Evolutionary conservation across 1,139 yeast species (phyloP).

Genomic region (Blastobotrys illinoisensis): DNA sequence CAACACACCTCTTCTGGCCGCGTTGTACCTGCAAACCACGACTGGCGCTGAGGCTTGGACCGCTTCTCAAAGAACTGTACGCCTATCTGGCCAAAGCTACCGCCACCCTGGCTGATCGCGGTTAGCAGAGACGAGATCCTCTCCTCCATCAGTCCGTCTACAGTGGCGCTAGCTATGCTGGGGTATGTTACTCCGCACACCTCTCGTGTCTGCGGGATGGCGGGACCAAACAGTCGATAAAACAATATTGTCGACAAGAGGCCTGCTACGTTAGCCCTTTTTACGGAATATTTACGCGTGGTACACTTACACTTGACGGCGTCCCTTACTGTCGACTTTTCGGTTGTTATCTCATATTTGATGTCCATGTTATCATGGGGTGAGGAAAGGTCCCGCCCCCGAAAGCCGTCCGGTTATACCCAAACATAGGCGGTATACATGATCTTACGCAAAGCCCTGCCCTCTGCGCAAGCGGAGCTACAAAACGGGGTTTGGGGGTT

Average conservation of each 20-base stretch:
- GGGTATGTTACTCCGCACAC: conserved; percentile 39
- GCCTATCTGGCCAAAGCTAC: conserved; percentile 20
- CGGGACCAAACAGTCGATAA: conserved; percentile 63
- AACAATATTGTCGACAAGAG: conserved; percentile 64
- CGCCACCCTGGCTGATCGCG: conserved; percentile 15
- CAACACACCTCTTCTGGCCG: conserved; percentile 38
- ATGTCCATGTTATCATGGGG: conserved; percentile 27
- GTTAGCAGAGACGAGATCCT: conserved; percentile 25
- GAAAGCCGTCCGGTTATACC: neutral
- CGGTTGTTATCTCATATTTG: conserved; percentile 33
- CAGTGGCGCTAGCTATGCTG: conserved; percentile 25
- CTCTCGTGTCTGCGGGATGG: conserved; percentile 48
- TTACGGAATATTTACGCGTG: neutral
- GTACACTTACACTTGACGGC: conserved; percentile 31
- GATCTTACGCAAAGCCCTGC: too few species aligned
- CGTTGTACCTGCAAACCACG: conserved; percentile 31
- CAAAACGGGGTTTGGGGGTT: neutral
- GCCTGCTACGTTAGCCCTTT: conserved; percentile 36
- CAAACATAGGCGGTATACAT: neutral
- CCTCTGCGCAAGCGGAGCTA: neutral
- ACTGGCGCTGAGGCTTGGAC: conserved; percentile 24
- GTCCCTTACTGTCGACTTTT: conserved; percentile 33
- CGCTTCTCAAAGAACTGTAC: conserved; percentile 35
- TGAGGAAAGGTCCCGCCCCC: neutral
- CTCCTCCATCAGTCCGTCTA: conserved; percentile 29